Evolutionary conservation across 202 grass and related monocot species (phyloP), one percentile per base, ranked within the genome.

Genomic region (Setaria viridis): DNA sequence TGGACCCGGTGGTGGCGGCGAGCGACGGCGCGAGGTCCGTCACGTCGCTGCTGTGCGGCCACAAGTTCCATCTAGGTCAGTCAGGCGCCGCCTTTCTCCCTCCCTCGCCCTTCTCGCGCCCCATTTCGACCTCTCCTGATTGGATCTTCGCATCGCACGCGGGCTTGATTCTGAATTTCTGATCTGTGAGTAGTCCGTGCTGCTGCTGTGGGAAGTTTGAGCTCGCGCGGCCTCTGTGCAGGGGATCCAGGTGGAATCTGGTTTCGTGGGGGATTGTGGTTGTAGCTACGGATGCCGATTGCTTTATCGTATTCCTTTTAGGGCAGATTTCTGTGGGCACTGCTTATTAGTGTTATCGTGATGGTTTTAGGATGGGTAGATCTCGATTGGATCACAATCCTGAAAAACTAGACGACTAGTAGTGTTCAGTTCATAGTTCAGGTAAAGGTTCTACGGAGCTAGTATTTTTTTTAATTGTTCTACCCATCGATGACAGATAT

Each of bases 1-100:
- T 90, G 8, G 88, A 93, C 4, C 34, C 46, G 14, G 85, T 86
- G 32, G 67, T 79, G 11, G 69, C 39, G 5, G 39, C 39, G 48
- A 83, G 60, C 83, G 67, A 20, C 49, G 74, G 80, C 34, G 41
- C 67, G n/a, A 84, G 88, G 89, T 91, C 94, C 55, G 60, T 89
- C 57, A 90, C 87, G 71, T 89, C 46, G 86, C 92, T 90, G 80
- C 88, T 87, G 78, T 97, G 94, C 57, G 92, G 92, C 9, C 94
- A 97, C 64, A 90, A 87, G 58, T 94, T 94, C 77, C 90, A 97
- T 72, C 85, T 94, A 72, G 92, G 94, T 94, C 56, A 59, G 72
- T 67, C 65, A 20, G 16, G 6, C 25, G 25, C 25, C 6, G 7
- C 56, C 20, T 20, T 6, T 9, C 37, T 6, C 76, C 34, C 56